phyloP scores from a whole-genome alignment of 2,329 filamentous ascomycete genomes.

The Talaromyces sp. region DNA sequence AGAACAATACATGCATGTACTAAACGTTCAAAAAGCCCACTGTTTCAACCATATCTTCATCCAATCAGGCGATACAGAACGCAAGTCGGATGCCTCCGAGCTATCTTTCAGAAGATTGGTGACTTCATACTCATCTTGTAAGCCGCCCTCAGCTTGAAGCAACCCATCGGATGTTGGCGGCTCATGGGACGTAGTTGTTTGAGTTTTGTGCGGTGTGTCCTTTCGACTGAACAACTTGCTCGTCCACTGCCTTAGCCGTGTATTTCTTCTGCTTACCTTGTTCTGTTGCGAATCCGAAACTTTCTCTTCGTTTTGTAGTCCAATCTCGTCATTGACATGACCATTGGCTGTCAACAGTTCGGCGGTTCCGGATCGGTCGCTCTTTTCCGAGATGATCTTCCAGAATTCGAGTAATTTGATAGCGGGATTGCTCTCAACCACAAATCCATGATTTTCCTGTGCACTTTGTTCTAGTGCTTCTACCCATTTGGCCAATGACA shows the following conservation, averaged over 20 bases:
- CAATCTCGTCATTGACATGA: neutral
- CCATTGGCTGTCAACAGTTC: neutral
- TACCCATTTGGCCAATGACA: constrained; percentile 14
- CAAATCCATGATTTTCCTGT: constrained; percentile 13
- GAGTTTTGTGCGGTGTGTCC: neutral
- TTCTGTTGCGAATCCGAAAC: neutral
- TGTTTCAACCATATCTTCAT: constrained; percentile 18
- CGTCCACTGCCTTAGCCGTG: neutral
- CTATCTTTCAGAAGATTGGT: constrained; percentile 15
- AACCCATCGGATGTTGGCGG: neutral
- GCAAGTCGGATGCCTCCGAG: constrained; percentile 9
- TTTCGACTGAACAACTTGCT: neutral
- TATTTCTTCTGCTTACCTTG: neutral
- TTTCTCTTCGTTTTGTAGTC: neutral
- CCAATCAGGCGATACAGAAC: constrained; percentile 14
- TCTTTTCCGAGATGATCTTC: neutral
- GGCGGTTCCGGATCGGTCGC: too few species aligned
- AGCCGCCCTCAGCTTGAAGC: neutral
- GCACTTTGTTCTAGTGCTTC: constrained; percentile 15
- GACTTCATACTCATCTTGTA: constrained; percentile 11
- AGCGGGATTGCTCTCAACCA: constrained; percentile 14
- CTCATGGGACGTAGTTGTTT: neutral
- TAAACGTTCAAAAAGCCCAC: constrained; percentile 14
- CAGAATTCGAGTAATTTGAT: constrained; percentile 17
- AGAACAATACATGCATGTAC: too few species aligned